Evolutionary conservation across 1,284 basidiomycete genomes (phyloP).

Genomic region (Albatrellus sp.): DNA sequence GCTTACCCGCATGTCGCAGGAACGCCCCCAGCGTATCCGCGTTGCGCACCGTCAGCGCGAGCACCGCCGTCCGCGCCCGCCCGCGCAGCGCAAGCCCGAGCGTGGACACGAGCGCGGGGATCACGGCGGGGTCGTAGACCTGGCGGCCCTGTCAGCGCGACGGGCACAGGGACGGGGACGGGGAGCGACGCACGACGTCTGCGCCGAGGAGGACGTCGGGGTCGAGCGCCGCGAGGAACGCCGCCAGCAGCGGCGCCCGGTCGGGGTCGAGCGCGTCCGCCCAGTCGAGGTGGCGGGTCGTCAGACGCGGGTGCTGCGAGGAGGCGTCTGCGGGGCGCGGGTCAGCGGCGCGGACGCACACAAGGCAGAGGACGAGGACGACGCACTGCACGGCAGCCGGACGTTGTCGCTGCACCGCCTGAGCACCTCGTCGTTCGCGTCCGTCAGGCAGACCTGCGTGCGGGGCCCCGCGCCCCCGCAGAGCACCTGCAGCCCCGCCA

Average conservation of each 20-base stretch:
- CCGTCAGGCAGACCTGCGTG: slow-evolving; percentile 41
- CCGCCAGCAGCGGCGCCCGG: slow-evolving; percentile 13
- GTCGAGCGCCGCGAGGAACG: slow-evolving; percentile 28
- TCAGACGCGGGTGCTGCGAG: slow-evolving; percentile 30
- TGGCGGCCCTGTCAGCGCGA: slow-evolving; percentile 16
- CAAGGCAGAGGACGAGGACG: slow-evolving; percentile 1
- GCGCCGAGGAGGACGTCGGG: slow-evolving; percentile 56
- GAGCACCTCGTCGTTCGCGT: slow-evolving; percentile 56
- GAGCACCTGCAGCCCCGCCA: slow-evolving; percentile 38
- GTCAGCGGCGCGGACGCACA: neutral
- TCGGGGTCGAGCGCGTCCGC: slow-evolving; percentile 32
- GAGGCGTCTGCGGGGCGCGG: slow-evolving; percentile 31
- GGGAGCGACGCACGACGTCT: slow-evolving; percentile 39
- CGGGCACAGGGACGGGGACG: neutral
- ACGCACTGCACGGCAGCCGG: slow-evolving; percentile 51
- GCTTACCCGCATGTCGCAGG: slow-evolving; percentile 24
- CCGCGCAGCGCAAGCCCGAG: slow-evolving; percentile 34
- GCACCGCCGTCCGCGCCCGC: slow-evolving; percentile 25
- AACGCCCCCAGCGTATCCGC: slow-evolving; percentile 29
- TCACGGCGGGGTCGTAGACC: slow-evolving; percentile 59
- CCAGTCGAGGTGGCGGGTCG: slow-evolving; percentile 49
- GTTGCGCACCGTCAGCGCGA: slow-evolving; percentile 48
- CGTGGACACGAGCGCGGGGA: slow-evolving; percentile 42
- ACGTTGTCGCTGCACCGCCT: slow-evolving; percentile 45
- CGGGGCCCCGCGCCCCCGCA: slow-evolving; percentile 3